Percentiles rank a stretch among this genome's conserved stretches.
Evolutionary conservation across 2,329 filamentous ascomycete genomes (phyloP).

Genomic region (Xylaria sp.): DNA sequence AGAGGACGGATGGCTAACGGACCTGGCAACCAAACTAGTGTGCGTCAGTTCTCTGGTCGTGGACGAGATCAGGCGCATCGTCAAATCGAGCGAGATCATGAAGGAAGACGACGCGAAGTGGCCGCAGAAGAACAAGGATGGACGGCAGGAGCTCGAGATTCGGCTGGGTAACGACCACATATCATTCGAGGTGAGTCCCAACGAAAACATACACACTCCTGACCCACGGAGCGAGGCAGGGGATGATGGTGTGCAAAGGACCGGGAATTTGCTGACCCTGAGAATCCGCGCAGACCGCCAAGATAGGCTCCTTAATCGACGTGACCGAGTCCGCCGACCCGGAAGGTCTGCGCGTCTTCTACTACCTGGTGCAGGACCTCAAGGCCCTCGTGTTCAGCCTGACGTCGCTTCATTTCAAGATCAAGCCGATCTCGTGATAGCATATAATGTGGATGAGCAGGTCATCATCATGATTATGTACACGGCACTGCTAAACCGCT

Average conservation of each 20-base stretch:
- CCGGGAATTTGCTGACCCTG: slow-evolving; percentile 5
- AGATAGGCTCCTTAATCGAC: slow-evolving; percentile 95
- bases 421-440: slow-evolving; percentile 67
- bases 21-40: slow-evolving; percentile 60
- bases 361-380: slow-evolving; percentile 96
- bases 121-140: slow-evolving; percentile 99
- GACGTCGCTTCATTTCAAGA: slow-evolving; percentile 97
- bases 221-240: too few relatives aligned
- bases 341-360: slow-evolving; percentile 94
- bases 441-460: slow-evolving; percentile 18
- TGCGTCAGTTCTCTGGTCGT: slow-evolving; percentile 90
- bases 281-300: slow-evolving; percentile 73
- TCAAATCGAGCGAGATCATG: slow-evolving; percentile 95
- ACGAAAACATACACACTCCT: too few relatives aligned
- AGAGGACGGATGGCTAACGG: slow-evolving; percentile 5
- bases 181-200: slow-evolving; percentile 83
- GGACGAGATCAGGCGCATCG: slow-evolving; percentile 94
- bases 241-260: too few relatives aligned
- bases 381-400: slow-evolving; percentile 96
- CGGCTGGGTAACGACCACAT: slow-evolving; percentile 93
- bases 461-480: slow-evolving; percentile 28
- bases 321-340: slow-evolving; percentile 96
- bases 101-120: slow-evolving; percentile 99
- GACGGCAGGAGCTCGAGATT: slow-evolving; percentile 94
- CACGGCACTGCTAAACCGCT: slow-evolving; percentile 7